A percentile compares a stretch with the other conserved stretches of the same genome.
phyloP scores from a whole-genome alignment of 2,329 filamentous ascomycete species.

The Cercospora citrullina region DNA sequence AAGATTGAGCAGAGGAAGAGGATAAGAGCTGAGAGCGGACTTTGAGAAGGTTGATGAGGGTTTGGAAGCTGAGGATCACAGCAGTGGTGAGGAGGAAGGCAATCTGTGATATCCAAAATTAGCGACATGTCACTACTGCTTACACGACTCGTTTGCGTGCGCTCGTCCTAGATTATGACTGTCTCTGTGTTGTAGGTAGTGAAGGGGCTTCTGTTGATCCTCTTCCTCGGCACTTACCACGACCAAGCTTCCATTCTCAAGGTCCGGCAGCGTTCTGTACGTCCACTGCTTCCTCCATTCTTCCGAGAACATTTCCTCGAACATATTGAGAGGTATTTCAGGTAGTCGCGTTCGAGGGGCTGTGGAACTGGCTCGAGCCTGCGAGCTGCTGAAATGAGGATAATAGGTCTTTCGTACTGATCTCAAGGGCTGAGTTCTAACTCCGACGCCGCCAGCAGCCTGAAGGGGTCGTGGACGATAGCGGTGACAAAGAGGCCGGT shows the following conservation, averaged over 20 bases:
- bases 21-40: neutral
- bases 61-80: neutral
- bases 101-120: neutral
- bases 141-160: neutral
- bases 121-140: neutral
- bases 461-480: no score
- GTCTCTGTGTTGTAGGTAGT: neutral
- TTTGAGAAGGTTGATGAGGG: neutral
- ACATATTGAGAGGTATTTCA: neutral
- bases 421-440: neutral
- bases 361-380: neutral
- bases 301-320: neutral
- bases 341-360: neutral
- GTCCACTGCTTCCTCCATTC: slow-evolving; percentile 6
- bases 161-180: neutral
- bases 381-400: neutral
- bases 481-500: no score
- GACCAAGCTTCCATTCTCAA: neutral
- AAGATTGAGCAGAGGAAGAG: neutral
- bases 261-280: neutral
- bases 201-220: neutral
- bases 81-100: neutral
- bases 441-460: neutral
- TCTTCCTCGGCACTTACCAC: neutral
- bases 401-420: neutral